Percentiles rank a stretch among this genome's conserved stretches.
Conservation (phyloP, 345 rosid species). For the Populus alba region DNA sequence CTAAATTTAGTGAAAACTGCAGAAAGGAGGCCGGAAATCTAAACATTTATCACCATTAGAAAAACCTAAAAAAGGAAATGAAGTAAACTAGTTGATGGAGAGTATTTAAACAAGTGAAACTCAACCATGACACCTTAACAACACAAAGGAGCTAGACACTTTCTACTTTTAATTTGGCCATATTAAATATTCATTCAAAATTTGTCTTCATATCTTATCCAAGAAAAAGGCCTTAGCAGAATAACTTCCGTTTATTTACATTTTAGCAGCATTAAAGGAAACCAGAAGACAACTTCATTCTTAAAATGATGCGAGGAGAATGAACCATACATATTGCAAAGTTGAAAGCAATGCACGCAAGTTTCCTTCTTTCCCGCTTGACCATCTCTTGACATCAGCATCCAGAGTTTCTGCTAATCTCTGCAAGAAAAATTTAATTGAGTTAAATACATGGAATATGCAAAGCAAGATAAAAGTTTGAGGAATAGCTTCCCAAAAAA, state of each 20-base stretch:
- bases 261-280: background rate
- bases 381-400: slow-evolving; percentile 96
- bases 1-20: background rate
- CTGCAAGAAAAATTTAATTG: slow-evolving; percentile 42
- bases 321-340: slow-evolving; percentile 79
- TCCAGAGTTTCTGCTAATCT: slow-evolving; percentile 83
- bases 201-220: background rate
- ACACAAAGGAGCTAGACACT: background rate
- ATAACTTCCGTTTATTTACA: background rate
- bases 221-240: background rate
- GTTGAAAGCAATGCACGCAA: slow-evolving; percentile 93
- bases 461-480: background rate
- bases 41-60: background rate
- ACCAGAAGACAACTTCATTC: background rate
- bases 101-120: background rate
- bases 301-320: background rate
- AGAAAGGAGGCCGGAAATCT: background rate
- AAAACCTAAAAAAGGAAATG: background rate
- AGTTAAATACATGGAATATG: background rate
- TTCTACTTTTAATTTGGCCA: background rate
- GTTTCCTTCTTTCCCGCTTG: slow-evolving; percentile 89
- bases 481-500: slow-evolving; percentile 6
- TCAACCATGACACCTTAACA: background rate
- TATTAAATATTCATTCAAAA: background rate
- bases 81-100: background rate